Base-by-base conservation (phyloP, 1,284 basidiomycete genomes). In the Ustilago shanxiensis region DNA sequence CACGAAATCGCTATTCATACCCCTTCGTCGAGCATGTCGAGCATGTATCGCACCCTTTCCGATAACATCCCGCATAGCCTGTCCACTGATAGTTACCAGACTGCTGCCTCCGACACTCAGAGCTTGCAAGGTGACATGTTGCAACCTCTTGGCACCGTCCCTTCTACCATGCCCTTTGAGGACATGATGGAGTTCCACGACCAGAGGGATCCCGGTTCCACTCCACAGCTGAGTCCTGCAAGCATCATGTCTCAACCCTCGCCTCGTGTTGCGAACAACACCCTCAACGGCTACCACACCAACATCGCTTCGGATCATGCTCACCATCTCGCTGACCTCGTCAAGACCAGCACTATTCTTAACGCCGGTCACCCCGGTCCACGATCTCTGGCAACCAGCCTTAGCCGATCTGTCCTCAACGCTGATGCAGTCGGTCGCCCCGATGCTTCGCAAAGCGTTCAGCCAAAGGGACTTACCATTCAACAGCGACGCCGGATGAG, bases 401-500 rank as follows among this genome's bases (percentile, higher is more conserved):
- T 77, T 44, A 73, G 75, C 35, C 67, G 66, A 26, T 72, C 75
- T 16, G 75, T 77, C 10, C 54, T 69, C 41, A 77, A 61, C 20
- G 63, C 31, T n/a, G 66, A 66, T 7, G 37, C 70, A 14, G 50
- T 67, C 22, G 69, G 66, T 31, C 61, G 66, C 3, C 65, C 68
- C 14, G 60, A 70, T 9, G 47, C 49, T 16, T 24, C 53, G 16
- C 11, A 13, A 9, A 37, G 16, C 44, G 29, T 7, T 20, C 50
- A 54, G 3, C 47, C 41, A 44, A 60, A 66, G 49, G 60, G 60
- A 13, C 45, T 77, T 18, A 70, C 75, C 33, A 73, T 77, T n/a
- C 75, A 77, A 29, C 75, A 77, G 52, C 62, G 75, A n/a, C 66
- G 75, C 39, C 66, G 75, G 3, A 16, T 77, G 29, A 77, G 66